Evolutionary conservation across 208 protist genomes (phyloP), one percentile per base, ranked within the genome.

Genomic region (Acanthamoeba castellanii): DNA sequence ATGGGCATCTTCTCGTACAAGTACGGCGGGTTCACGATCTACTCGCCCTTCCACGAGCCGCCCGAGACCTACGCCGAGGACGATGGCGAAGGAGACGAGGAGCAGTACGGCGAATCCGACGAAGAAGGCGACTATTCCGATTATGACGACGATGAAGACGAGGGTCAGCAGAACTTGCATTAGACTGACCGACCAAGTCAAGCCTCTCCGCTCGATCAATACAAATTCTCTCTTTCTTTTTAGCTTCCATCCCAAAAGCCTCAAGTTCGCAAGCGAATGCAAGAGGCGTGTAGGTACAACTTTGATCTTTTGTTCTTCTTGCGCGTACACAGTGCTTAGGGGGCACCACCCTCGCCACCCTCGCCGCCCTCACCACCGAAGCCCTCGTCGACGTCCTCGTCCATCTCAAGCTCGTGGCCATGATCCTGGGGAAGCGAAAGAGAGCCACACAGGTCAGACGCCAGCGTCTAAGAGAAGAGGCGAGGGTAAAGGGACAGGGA

Each of bases 1-100:
- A 93, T 96, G 14, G 95, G 95, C 55, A 64, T 96, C 42, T 92
- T 95, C 66, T 87, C 55, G 5, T 95, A 96, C 37, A 96, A 96
- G 47, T 74, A 85, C 13, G 95, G 94, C 81, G 88, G 74, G 6
- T 96, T 96, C 76, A 85, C 93, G 2, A 88, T 96, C 42, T 42
- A 94, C 61, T 88, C 92, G 68, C 95, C 95, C 61, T 95, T 95
- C 57, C 37, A 93, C 20, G 70, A 68, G 22, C 94, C 74, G 70
- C 64, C 81, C 25, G 42, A 52, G 22, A 42, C 64, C n/a, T 27
- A 61, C 25, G 30, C 30, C 22, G 82, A 68, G 14, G 25, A 37
- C 55, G 91, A 95, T 34, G 92, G 55, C 13, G 30, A 95, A 3
- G 45, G 90, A 45, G 95, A 95, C 9, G 57, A 52, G 16, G 68